Conservation (phyloP, 169 alveolate species). For the Besnoitia besnoiti region DNA sequence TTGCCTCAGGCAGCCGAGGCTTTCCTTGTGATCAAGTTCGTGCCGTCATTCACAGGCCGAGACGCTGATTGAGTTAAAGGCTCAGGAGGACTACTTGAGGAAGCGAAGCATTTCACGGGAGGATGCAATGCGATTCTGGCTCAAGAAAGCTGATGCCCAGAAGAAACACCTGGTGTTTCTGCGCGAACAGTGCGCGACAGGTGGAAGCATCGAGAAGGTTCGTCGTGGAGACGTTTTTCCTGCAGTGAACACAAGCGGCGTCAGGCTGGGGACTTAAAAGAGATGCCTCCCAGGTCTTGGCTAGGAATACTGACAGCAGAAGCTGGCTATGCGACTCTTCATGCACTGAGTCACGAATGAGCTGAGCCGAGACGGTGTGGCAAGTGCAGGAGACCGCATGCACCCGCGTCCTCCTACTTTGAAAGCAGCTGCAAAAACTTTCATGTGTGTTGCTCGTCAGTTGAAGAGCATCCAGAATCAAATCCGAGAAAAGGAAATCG, state of each 20-base stretch:
- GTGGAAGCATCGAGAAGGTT: slow-evolving; percentile 1
- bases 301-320: too few species aligned
- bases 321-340: too few species aligned
- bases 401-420: too few species aligned
- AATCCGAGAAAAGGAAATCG: slow-evolving; percentile 13
- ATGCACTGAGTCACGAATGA: too few species aligned
- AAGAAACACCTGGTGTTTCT: neutral
- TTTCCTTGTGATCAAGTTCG: neutral
- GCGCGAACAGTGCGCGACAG: slow-evolving; percentile 15
- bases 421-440: too few species aligned
- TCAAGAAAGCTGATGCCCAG: slow-evolving; percentile 25
- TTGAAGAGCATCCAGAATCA: neutral
- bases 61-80: neutral
- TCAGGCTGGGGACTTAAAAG: too few species aligned
- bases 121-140: neutral
- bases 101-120: slow-evolving; percentile 22
- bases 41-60: neutral
- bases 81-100: neutral
- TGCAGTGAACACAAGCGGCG: too few species aligned
- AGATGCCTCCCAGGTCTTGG: too few species aligned
- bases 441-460: neutral
- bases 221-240: too few species aligned
- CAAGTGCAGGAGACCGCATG: too few species aligned
- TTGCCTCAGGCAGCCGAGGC: too few species aligned
- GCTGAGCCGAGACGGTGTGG: too few species aligned